Percentiles rank a stretch among this genome's conserved stretches.
Conservation (phyloP, 176 grass and related monocot genomes). For the Elymus sibiricus region DNA sequence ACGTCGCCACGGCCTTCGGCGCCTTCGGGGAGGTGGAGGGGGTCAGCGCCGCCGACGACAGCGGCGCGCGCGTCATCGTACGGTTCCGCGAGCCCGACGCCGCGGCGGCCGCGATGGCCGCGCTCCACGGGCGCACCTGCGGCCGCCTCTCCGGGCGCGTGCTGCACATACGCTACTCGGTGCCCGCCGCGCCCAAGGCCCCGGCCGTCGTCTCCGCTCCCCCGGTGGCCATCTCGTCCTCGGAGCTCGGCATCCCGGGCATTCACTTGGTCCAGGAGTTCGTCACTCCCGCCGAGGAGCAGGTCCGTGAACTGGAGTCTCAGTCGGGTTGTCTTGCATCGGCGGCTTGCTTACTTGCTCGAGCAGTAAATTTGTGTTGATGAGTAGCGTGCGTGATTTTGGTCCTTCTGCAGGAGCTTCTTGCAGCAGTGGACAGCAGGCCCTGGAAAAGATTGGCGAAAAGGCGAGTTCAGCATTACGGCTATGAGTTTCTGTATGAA, state of each 20-base stretch:
- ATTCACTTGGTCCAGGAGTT: constrained; percentile 77
- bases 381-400: background rate
- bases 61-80: constrained; percentile 66
- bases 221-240: constrained; percentile 41
- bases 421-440: constrained; percentile 62
- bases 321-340: background rate
- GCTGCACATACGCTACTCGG: constrained; percentile 69
- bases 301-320: constrained; percentile 37
- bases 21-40: constrained; percentile 58
- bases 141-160: constrained; percentile 40
- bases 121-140: constrained; percentile 59
- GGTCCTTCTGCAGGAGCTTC: constrained; percentile 57
- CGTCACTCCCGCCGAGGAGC: constrained; percentile 60
- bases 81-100: constrained; percentile 55
- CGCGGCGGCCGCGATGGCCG: constrained; percentile 57
- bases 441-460: constrained; percentile 77
- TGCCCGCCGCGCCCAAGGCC: constrained; percentile 48
- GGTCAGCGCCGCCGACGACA: constrained; percentile 62
- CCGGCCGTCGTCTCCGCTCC: background rate
- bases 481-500: constrained; percentile 92
- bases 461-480: constrained; percentile 96
- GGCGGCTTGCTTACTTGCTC: background rate
- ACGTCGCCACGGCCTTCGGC: constrained; percentile 50
- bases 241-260: constrained; percentile 70
- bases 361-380: background rate